Percentiles rank a stretch among this genome's conserved stretches.
These are phyloP conservation scores for Chalciporus sphaerocephalus DNA, from an alignment of 768 basidiomycete species.

Conservation along the genomic window DNA sequence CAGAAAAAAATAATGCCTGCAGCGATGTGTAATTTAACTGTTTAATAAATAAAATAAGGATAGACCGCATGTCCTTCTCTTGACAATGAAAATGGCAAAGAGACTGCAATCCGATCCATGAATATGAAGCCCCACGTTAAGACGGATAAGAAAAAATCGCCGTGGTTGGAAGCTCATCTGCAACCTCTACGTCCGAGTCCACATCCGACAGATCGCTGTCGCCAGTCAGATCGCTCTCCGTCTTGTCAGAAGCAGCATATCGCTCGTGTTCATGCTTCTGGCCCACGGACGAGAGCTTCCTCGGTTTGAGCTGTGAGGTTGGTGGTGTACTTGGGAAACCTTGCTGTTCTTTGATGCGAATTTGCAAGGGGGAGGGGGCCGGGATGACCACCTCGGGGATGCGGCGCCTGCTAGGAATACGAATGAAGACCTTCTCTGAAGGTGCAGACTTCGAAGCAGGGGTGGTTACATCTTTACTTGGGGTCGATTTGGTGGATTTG, in stretches of 20 bases:
- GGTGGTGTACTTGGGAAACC: constrained; percentile 18
- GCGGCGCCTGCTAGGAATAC: constrained; percentile 15
- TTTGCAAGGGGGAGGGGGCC: constrained; percentile 5
- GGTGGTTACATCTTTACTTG: constrained; percentile 13
- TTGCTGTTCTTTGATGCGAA: constrained; percentile 12
- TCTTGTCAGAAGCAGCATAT: constrained; percentile 25
- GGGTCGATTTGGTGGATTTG: constrained; percentile 10
- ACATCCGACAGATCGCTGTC: constrained; percentile 28
- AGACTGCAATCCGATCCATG: constrained; percentile 10
- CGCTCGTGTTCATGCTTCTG: constrained; percentile 12
- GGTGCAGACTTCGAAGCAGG: constrained; percentile 18
- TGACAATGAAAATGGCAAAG: constrained; percentile 5
- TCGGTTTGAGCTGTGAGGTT: constrained; percentile 22
- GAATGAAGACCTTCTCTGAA: constrained; percentile 26
- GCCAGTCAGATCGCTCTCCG: constrained; percentile 8
- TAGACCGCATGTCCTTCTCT: constrained; percentile 18
- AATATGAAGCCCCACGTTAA: constrained; percentile 13
- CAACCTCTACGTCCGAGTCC: constrained; percentile 19
- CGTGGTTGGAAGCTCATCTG: constrained; percentile 25
- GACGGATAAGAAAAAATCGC: constrained; percentile 6
- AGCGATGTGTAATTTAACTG: constrained; percentile 4
- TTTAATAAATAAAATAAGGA: constrained; percentile 34
- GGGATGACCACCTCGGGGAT: constrained; percentile 23
- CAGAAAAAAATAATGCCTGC: constrained; percentile 2
- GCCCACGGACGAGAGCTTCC: constrained; percentile 15